Percentiles rank a stretch among this genome's conserved stretches.
phyloP scores from a whole-genome alignment of 495 filamentous ascomycete species.

The Aspergillus haitiensis region DNA sequence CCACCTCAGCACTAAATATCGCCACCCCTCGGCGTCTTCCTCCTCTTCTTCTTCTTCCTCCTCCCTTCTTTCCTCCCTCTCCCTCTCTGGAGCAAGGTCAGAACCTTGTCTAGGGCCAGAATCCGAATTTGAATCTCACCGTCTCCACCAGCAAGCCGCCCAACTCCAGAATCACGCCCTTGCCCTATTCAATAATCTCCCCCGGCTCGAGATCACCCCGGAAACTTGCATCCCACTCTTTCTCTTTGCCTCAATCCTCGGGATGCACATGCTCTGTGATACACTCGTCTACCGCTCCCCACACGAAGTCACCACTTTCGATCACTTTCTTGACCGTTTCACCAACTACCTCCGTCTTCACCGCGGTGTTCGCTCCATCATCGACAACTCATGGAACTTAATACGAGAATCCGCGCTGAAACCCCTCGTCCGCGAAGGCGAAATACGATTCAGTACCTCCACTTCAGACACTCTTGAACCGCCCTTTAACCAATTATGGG shows the following conservation, averaged over 20 bases:
- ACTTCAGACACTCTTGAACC: background rate
- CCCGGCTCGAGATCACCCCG: slow-evolving; percentile 21
- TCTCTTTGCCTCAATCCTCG: slow-evolving; percentile 50
- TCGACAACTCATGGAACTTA: slow-evolving; percentile 27
- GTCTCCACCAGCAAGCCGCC: slow-evolving; percentile 40
- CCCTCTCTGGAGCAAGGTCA: background rate
- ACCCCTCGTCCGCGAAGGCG: slow-evolving; percentile 15
- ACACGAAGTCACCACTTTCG: slow-evolving; percentile 32
- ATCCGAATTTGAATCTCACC: background rate
- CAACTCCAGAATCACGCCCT: slow-evolving; percentile 51
- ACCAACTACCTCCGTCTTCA: slow-evolving; percentile 44
- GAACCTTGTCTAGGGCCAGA: background rate
- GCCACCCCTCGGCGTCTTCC: slow-evolving; percentile 34
- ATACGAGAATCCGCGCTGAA: slow-evolving; percentile 18
- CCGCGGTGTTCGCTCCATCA: slow-evolving; percentile 42
- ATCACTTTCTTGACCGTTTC: slow-evolving; percentile 40
- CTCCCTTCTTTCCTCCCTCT: no score
- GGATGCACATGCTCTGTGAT: slow-evolving; percentile 50
- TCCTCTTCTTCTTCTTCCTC: slow-evolving; percentile 31
- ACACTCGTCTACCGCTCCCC: slow-evolving; percentile 23
- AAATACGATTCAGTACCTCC: background rate
- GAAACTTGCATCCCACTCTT: slow-evolving; percentile 46
- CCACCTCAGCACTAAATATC: slow-evolving; percentile 38
- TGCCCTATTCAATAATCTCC: slow-evolving; percentile 39
- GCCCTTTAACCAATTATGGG: slow-evolving; percentile 8